These are phyloP conservation scores for Powellomyces hirtus DNA, from an alignment of 192 early-diverging fungal species.

Conservation along the genomic window DNA sequence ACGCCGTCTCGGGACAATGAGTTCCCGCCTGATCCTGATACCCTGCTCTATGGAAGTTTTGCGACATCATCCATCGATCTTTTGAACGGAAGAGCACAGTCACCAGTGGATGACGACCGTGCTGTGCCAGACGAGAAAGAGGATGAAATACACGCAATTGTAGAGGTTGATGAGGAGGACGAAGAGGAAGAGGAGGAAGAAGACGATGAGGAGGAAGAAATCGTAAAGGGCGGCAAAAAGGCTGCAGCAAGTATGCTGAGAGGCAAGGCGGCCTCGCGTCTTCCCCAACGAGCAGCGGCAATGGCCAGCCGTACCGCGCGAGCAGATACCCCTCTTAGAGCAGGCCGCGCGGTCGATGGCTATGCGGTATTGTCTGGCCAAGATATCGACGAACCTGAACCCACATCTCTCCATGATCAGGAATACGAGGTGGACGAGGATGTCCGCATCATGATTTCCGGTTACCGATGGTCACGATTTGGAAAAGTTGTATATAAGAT, in stretches of 20 bases:
- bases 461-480: slow-evolving; percentile 54
- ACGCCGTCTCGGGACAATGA: slow-evolving; percentile 24
- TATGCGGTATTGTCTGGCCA: slow-evolving; percentile 9
- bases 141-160: background rate
- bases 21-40: slow-evolving; percentile 25
- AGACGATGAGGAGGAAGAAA: slow-evolving; percentile 15
- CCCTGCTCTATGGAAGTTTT: slow-evolving; percentile 25
- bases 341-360: background rate
- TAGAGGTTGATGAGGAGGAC: slow-evolving; percentile 11
- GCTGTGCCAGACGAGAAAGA: background rate
- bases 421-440: slow-evolving; percentile 50
- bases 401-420: slow-evolving; percentile 32
- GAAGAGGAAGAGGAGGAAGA: slow-evolving; percentile 30
- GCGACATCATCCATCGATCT: background rate
- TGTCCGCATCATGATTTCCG: slow-evolving; percentile 52
- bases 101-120: no score
- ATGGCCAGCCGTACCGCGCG: slow-evolving; percentile 15
- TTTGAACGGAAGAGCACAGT: no score
- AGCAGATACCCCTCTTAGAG: background rate
- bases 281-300: slow-evolving; percentile 24
- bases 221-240: background rate
- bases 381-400: background rate
- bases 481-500: slow-evolving; percentile 62
- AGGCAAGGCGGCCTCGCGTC: slow-evolving; percentile 23
- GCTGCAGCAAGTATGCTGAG: background rate